Base-by-base conservation (phyloP, 2,329 filamentous ascomycete species). In the Dactylellina sp. region DNA sequence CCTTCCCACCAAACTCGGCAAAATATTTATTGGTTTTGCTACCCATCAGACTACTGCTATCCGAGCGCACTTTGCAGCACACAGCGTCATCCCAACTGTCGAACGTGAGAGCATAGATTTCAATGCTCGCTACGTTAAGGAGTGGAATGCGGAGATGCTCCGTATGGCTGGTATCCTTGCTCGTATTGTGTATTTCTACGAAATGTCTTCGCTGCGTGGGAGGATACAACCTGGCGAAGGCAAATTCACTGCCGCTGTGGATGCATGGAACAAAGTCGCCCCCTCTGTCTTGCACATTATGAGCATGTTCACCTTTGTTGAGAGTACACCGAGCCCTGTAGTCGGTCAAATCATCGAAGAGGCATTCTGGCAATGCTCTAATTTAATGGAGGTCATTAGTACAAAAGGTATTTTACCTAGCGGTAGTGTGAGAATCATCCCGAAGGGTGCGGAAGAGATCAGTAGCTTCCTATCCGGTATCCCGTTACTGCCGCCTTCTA, bases 51-150 rank as follows among this genome's bases (percentile, higher is more conserved):
- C 95, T 0, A 99, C 96, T 0, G 95, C 94, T 62, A 89, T 94
- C 25, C 91, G 94, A 14, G 91, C 96, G 80, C 95, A 99, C 81
- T 91, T 99, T 28, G 98, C 94, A 11, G 95, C 95, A 0, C 95
- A 93, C 0, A 97, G 94, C 0, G 89, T 99, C 12, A 99, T 99
- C 66, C 95, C 95, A 0, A 99, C 95, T 0, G 96, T 99, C 1
- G 95, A 99, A 81, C 89, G 95, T 79, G 95, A 99, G 80, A 95
- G 92, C 61, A 97, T 99, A 68, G 95, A 99, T 81, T 85, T 99
- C 75, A 98, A 99, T 80, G 96, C 95, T 14, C 88, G 93, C 64
- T 97, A 93, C 85, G 94, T 99, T 14, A 89, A 93, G 75, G 92
- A 89, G 14, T 99, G 95, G 96, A 99, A 99, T 78, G 85, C 92